These are phyloP conservation scores for Aspergillus neoniger DNA, from an alignment of 2,329 filamentous ascomycete genomes.

Conservation along the genomic window DNA sequence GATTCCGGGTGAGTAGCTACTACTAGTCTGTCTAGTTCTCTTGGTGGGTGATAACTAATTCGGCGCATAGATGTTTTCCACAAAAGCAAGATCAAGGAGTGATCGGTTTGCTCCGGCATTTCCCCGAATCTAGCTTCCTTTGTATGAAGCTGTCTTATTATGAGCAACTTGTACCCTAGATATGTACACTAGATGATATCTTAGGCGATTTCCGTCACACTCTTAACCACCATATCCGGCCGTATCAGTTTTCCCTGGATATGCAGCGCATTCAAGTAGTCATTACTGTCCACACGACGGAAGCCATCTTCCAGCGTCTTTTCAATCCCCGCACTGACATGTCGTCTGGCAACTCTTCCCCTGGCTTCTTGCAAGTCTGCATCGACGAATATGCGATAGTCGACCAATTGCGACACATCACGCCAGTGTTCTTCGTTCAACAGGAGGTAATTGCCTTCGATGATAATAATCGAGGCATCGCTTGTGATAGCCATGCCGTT, in stretches of 20 bases:
- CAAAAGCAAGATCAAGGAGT: conserved; percentile 50
- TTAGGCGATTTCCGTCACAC: conserved; percentile 10
- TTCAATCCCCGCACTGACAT: conserved; percentile 47
- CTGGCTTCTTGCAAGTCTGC: conserved; percentile 41
- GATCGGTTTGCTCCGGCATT: conserved; percentile 1
- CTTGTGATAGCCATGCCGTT: conserved; percentile 29
- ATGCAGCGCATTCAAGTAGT: conserved; percentile 38
- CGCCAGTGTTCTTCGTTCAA: conserved; percentile 19
- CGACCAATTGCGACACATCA: conserved; percentile 35
- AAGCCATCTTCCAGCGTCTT: conserved; percentile 37
- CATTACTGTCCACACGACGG: conserved; percentile 42
- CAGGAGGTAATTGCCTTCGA: conserved; percentile 33
- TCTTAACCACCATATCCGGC: conserved; percentile 32
- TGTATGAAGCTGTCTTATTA: too few relatives aligned
- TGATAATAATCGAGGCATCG: conserved; percentile 23
- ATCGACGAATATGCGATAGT: conserved; percentile 47
- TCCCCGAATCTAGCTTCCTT: neutral
- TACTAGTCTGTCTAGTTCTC: neutral
- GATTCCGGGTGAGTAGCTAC: conserved; percentile 44
- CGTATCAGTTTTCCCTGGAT: conserved; percentile 29
- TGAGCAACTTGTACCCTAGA: neutral
- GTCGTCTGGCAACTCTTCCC: conserved; percentile 42
- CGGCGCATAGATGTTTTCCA: conserved; percentile 45
- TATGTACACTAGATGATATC: neutral
- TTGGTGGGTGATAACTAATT: conserved; percentile 9